Percentiles rank a stretch among this genome's conserved stretches.
Conservation (phyloP, 441 rosid species). For the Hypseocharis bilobata region DNA sequence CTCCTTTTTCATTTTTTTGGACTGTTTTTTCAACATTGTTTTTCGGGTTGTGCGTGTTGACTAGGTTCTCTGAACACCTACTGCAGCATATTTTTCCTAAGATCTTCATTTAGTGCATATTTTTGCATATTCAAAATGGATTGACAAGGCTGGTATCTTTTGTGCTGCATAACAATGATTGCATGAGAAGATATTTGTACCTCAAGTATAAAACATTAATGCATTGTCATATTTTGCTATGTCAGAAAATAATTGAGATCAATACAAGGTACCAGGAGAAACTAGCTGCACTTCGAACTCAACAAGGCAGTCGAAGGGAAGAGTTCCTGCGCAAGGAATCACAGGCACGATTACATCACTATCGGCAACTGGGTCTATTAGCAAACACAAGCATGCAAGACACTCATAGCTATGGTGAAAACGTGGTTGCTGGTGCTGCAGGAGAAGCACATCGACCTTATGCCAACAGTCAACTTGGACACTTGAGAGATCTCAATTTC, state of each 20-base stretch:
- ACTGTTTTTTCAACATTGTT: no score
- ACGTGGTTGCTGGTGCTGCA: conserved; percentile 6
- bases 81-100: no score
- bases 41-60: no score
- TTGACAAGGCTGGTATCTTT: no score
- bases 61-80: no score
- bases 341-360: conserved; percentile 14
- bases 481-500: conserved; percentile 15
- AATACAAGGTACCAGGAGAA: conserved; percentile 25
- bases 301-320: conserved; percentile 20
- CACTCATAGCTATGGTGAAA: conserved; percentile 10
- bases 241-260: conserved; percentile 24
- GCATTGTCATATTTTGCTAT: neutral
- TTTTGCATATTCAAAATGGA: no score
- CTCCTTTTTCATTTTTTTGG: no score
- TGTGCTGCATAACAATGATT: no score
- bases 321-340: conserved; percentile 22
- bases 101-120: no score
- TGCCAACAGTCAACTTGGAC: conserved; percentile 6
- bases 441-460: conserved; percentile 1
- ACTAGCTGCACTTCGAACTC: conserved; percentile 16
- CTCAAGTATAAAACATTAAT: neutral
- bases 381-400: no score
- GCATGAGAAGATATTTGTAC: no score
- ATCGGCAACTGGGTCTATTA: conserved; percentile 15